Base-by-base conservation (phyloP, 2,329 filamentous ascomycete genomes). In the Trichophyton schoenleinii region DNA sequence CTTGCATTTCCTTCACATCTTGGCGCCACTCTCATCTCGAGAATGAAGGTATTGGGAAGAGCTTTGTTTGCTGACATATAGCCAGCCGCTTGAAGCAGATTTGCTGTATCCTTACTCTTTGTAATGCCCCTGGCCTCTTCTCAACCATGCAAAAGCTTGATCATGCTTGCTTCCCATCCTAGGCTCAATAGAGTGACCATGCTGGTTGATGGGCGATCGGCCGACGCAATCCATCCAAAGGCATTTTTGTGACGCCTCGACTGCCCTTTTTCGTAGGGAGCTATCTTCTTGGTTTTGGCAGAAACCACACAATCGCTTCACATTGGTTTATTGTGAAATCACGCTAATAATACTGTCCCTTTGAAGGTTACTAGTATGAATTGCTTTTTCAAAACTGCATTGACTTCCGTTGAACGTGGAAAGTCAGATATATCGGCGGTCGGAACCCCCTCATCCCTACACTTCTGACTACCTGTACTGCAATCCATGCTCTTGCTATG, bases 81-180 rank as follows among this genome's bases (percentile, higher is more conserved):
- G 41, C 41, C 5, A 36, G 15, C 52, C 28, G 9, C 31, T n/a
- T 3, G 48, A 53, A 36, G 52, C 52, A 55, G 52, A 25, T 55
- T 20, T 55, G 31, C 34, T 28, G 9, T 34, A 55, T 38, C 28
- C 15, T n/a, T 55, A 20, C 25, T 28, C 22, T 31, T 5, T 34
- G 9, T 8, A 53, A 11, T 36, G 22, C 52, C 52, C 52, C 52
- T 55, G 52, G 52, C 15, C 34, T 55, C 28, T 15, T 9, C 25
- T 18, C 28, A 53, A 20, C 52, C 52, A 55, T 55, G 52, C 52
- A 55, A 55, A 55, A 55, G 52, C 52, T 55, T 55, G 52, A 55
- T 55, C 25, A 55, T 55, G 52, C 25, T 55, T 36, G 52, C 52
- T 55, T 36, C 38, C 25, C n/a, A 36, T 3, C 13, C 52, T 15